phyloP scores from a whole-genome alignment of 495 filamentous ascomycete species.

The Daldinia caldariorum region DNA sequence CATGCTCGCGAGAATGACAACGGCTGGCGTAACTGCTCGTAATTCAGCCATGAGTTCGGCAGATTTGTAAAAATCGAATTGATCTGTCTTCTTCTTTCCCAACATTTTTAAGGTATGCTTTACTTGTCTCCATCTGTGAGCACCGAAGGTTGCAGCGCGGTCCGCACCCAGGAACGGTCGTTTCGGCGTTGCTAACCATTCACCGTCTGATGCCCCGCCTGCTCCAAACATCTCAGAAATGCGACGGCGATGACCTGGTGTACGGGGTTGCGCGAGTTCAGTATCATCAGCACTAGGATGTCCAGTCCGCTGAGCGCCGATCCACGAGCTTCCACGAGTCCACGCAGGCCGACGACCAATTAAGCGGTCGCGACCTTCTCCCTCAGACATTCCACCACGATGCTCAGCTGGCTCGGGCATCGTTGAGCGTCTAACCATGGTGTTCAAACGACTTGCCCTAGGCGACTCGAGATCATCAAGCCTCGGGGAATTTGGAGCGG shows the following conservation, averaged over 20 bases:
- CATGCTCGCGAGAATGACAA: constrained; percentile 93
- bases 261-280: constrained; percentile 62
- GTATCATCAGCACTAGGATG: constrained; percentile 52
- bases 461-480: constrained; percentile 48
- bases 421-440: constrained; percentile 73
- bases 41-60: constrained; percentile 96
- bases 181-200: constrained; percentile 56
- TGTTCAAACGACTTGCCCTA: constrained; percentile 52
- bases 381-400: constrained; percentile 82
- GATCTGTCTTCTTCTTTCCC: constrained; percentile 82
- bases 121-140: constrained; percentile 85
- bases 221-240: constrained; percentile 74
- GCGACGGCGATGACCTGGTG: constrained; percentile 77
- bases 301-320: constrained; percentile 47
- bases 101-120: constrained; percentile 86
- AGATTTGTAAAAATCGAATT: constrained; percentile 92
- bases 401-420: constrained; percentile 74
- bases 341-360: constrained; percentile 63
- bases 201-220: constrained; percentile 61
- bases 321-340: constrained; percentile 67
- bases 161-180: constrained; percentile 66
- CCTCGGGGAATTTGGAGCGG: constrained; percentile 53
- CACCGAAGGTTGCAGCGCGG: constrained; percentile 78
- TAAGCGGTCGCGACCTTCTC: constrained; percentile 83
- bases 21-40: constrained; percentile 88